Percentiles rank a stretch among this genome's conserved stretches.
These are phyloP conservation scores for Gryganskiella cystojenkinii DNA, from an alignment of 192 early-diverging fungal species.

Conservation along the genomic window DNA sequence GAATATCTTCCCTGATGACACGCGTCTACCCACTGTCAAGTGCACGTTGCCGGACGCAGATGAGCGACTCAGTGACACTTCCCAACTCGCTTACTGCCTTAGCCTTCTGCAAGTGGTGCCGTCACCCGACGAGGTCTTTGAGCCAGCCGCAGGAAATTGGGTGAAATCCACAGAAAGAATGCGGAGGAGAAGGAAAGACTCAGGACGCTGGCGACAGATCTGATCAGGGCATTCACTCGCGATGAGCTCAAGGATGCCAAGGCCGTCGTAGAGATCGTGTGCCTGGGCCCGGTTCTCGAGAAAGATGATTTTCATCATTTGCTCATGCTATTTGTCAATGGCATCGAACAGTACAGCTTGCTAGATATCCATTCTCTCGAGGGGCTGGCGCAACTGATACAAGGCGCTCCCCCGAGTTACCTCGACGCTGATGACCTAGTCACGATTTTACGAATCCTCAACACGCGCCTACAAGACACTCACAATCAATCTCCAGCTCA, in stretches of 20 bases:
- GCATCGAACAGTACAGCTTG: background rate
- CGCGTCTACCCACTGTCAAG: constrained; percentile 2
- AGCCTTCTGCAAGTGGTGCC: too few species aligned
- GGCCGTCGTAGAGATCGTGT: too few species aligned
- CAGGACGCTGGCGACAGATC: background rate
- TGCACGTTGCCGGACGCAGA: background rate
- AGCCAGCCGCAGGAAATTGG: too few species aligned
- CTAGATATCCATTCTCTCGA: background rate
- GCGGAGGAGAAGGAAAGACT: background rate
- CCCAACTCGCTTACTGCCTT: too few species aligned
- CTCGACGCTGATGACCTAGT: constrained; percentile 7
- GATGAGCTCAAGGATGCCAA: background rate
- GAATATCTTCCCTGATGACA: constrained; percentile 5
- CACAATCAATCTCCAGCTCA: background rate
- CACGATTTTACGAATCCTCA: background rate
- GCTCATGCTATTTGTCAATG: background rate
- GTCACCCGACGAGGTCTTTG: too few species aligned
- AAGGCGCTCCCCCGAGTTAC: background rate
- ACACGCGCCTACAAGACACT: background rate
- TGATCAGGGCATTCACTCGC: background rate
- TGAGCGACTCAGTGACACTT: too few species aligned
- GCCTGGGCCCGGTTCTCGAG: too few species aligned
- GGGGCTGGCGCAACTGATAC: background rate
- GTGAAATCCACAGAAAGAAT: background rate
- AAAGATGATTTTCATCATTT: background rate